Evolutionary conservation across 371 early-diverging fungal species (phyloP).

Genomic region (Mortierella sp.): DNA sequence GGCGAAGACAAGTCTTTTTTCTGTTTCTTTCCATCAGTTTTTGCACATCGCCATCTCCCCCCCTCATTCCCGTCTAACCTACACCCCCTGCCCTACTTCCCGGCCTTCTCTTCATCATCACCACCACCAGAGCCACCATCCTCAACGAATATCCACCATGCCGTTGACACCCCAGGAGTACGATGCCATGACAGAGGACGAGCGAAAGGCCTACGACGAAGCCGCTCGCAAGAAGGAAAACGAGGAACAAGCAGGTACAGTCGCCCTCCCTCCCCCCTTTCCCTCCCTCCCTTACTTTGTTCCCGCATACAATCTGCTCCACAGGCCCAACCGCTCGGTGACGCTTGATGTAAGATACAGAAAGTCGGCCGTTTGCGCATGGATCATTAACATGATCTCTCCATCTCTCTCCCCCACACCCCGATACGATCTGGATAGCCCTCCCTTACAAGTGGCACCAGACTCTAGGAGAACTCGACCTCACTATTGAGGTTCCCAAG

Average conservation of each 20-base stretch:
- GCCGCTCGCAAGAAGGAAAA: conserved; percentile 57
- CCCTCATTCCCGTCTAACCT: not conserved
- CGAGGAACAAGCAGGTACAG: conserved; percentile 69
- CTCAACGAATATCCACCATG: not conserved
- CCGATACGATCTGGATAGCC: too few species aligned
- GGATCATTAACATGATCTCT: too few species aligned
- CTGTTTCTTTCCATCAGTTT: too few species aligned
- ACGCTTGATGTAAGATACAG: too few species aligned
- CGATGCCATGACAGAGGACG: conserved; percentile 58
- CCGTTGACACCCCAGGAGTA: conserved; percentile 29
- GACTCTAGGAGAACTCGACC: conserved; percentile 86
- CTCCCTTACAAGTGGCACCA: conserved; percentile 87
- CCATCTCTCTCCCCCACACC: too few species aligned
- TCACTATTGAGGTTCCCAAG: conserved; percentile 79
- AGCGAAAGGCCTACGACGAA: conserved; percentile 58
- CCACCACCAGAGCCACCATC: not conserved
- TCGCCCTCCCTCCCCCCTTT: not conserved
- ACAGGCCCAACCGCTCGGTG: too few species aligned
- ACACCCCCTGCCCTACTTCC: conserved; percentile 8
- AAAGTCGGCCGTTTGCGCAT: too few species aligned
- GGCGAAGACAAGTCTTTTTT: too few species aligned
- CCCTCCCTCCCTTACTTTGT: too few species aligned
- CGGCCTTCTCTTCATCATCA: conserved; percentile 13
- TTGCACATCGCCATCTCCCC: too few species aligned
- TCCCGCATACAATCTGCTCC: too few species aligned